Percentiles rank a stretch among this genome's conserved stretches.
Evolutionary conservation across 495 filamentous ascomycete species (phyloP).

Genomic region (Penicillium taxi): DNA sequence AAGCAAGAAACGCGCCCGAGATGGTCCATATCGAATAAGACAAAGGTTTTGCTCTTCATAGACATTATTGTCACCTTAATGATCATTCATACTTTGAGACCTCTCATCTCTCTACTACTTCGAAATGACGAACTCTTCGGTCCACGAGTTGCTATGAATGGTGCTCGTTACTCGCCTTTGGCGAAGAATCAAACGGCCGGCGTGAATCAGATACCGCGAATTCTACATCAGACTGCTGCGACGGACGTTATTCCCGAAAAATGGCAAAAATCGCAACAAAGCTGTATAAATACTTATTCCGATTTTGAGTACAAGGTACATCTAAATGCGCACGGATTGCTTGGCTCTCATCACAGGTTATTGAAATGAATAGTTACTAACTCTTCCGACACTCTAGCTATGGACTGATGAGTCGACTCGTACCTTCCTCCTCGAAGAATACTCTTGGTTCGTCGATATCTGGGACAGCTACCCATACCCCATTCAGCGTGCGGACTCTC

Average conservation of each 20-base stretch:
- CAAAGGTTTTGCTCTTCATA: too few relatives aligned
- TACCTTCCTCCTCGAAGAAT: constrained; percentile 51
- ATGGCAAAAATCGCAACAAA: constrained; percentile 6
- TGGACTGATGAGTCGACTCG: constrained; percentile 13
- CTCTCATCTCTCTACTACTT: too few relatives aligned
- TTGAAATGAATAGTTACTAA: background rate
- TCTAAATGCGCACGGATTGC: too few relatives aligned
- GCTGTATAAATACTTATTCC: constrained; percentile 5
- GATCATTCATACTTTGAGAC: too few relatives aligned
- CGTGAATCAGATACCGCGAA: too few relatives aligned
- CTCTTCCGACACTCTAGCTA: constrained; percentile 2
- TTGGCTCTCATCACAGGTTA: background rate
- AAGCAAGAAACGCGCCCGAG: too few relatives aligned
- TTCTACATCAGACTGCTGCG: constrained; percentile 8
- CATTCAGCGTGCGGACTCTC: constrained; percentile 64
- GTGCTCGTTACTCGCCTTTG: too few relatives aligned
- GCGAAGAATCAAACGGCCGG: too few relatives aligned
- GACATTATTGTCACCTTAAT: too few relatives aligned
- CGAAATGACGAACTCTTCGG: too few relatives aligned
- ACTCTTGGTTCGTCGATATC: constrained; percentile 63
- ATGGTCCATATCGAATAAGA: too few relatives aligned
- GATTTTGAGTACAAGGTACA: constrained; percentile 13
- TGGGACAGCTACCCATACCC: constrained; percentile 57
- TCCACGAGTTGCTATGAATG: too few relatives aligned
- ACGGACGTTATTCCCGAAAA: constrained; percentile 6